A percentile compares a stretch with the other conserved stretches of the same genome.
phyloP scores from a whole-genome alignment of 805 yeast genomes.

The Lipomyces orientalis region DNA sequence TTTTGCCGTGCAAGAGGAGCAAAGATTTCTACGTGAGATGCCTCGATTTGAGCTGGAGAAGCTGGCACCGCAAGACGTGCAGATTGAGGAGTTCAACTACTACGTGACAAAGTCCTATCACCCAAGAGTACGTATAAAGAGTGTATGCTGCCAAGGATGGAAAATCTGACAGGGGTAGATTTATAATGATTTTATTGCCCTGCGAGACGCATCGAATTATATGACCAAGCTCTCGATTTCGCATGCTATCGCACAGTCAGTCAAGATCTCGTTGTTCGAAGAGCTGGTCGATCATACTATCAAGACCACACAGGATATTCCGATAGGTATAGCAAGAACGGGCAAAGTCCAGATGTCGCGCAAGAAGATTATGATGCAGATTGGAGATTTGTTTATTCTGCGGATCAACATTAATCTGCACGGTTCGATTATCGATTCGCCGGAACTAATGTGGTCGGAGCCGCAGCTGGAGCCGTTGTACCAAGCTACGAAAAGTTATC shows the following conservation, averaged over 20 bases:
- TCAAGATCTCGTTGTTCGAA: slow-evolving; percentile 92
- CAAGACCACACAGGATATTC: slow-evolving; percentile 96
- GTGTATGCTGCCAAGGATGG: slow-evolving; percentile 45
- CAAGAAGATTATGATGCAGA: slow-evolving; percentile 94
- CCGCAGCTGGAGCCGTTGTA: slow-evolving; percentile 97
- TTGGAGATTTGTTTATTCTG: slow-evolving; percentile 91
- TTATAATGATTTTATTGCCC: slow-evolving; percentile 91
- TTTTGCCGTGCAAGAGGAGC: slow-evolving; percentile 81
- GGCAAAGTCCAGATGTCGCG: slow-evolving; percentile 95
- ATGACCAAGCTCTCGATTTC: slow-evolving; percentile 92
- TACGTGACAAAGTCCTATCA: slow-evolving; percentile 93
- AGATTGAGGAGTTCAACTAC: slow-evolving; percentile 92
- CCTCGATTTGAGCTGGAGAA: slow-evolving; percentile 92
- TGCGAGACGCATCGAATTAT: slow-evolving; percentile 86
- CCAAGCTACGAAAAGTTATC: slow-evolving; percentile 85
- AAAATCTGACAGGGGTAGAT: slow-evolving; percentile 47
- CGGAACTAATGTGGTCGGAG: slow-evolving; percentile 98
- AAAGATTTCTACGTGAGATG: slow-evolving; percentile 76
- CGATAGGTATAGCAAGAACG: slow-evolving; percentile 90
- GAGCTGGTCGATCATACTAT: slow-evolving; percentile 96
- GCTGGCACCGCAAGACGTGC: slow-evolving; percentile 87
- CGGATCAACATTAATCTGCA: slow-evolving; percentile 53
- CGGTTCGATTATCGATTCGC: slow-evolving; percentile 82
- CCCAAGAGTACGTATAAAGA: slow-evolving; percentile 58
- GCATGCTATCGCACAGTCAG: slow-evolving; percentile 95